Percentiles rank a stretch among this genome's conserved stretches.
These are phyloP conservation scores for Strobilomyces dryophilus DNA, from an alignment of 768 basidiomycete species.

Conservation along the genomic window DNA sequence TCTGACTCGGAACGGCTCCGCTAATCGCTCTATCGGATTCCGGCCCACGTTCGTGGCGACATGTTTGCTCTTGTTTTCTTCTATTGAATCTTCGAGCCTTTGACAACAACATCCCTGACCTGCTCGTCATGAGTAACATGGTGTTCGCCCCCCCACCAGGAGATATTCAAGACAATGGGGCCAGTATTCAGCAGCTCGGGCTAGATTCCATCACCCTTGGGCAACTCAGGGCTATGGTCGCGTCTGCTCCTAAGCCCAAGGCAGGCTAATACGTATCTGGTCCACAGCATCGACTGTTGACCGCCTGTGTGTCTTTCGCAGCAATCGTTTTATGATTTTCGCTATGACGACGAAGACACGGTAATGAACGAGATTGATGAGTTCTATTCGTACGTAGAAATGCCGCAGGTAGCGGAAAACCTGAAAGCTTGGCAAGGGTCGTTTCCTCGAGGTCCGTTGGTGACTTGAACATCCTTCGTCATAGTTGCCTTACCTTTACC, in stretches of 20 bases:
- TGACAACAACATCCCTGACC: constrained; percentile 16
- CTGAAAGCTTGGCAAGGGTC: constrained; percentile 85
- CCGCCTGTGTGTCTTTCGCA: constrained; percentile 31
- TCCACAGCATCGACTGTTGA: constrained; percentile 16
- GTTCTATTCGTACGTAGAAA: constrained; percentile 96
- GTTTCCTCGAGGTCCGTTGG: constrained; percentile 63
- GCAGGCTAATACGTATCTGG: constrained; percentile 34
- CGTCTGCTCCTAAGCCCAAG: constrained; percentile 70
- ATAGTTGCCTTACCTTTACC: not conserved
- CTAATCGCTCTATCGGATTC: constrained; percentile 4
- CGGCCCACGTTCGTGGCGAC: not conserved
- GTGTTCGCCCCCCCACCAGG: constrained; percentile 27
- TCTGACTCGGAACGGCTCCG: constrained; percentile 4
- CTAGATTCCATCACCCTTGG: constrained; percentile 77
- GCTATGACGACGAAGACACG: constrained; percentile 95
- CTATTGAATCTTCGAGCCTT: constrained; percentile 25
- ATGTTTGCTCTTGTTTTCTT: constrained; percentile 17
- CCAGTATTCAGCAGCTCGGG: constrained; percentile 36
- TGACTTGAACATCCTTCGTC: not conserved
- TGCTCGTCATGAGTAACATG: constrained; percentile 25
- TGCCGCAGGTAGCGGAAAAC: constrained; percentile 85
- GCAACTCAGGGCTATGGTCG: constrained; percentile 73
- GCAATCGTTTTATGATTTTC: constrained; percentile 88
- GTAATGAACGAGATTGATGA: constrained; percentile 96
- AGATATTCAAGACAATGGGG: constrained; percentile 30